Evolutionary conservation across 169 alveolate genomes (phyloP).

Genomic region (Eimeria tenella): DNA sequence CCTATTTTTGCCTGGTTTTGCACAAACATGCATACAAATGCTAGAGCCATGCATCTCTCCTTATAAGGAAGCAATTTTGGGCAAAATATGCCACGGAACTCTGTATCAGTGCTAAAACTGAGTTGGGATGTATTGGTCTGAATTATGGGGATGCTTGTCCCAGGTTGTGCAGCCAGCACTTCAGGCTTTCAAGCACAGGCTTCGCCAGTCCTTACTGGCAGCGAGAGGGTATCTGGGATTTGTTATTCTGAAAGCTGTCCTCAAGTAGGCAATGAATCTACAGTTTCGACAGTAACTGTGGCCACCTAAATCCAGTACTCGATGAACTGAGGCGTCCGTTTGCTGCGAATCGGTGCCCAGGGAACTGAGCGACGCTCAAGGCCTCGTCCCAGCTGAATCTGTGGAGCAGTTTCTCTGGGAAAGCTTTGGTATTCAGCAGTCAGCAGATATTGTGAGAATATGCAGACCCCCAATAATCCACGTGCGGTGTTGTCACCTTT

Average conservation of each 20-base stretch:
- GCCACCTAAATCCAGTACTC: neutral
- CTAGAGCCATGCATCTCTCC: no score
- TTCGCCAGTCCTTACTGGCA: constrained; percentile 34
- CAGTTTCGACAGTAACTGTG: neutral
- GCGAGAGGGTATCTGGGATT: constrained; percentile 62
- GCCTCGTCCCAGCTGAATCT: constrained; percentile 51
- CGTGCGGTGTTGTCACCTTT: neutral
- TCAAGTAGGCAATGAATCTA: constrained; percentile 16
- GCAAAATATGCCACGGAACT: no score
- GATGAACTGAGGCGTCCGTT: neutral
- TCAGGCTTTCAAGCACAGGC: constrained; percentile 61
- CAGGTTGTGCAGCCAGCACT: constrained; percentile 41
- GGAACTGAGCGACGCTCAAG: constrained; percentile 64
- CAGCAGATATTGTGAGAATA: constrained; percentile 54
- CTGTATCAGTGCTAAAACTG: no score
- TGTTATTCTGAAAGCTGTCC: constrained; percentile 41
- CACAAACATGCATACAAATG: no score
- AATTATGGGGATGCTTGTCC: neutral
- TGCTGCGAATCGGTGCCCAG: constrained; percentile 44
- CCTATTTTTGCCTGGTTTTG: no score
- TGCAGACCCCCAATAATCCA: neutral
- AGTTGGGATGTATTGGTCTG: no score
- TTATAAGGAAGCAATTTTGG: no score
- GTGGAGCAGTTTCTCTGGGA: constrained; percentile 74
- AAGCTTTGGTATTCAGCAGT: constrained; percentile 44